A percentile compares a stretch with the other conserved stretches of the same genome.
phyloP scores from a whole-genome alignment of 1,139 yeast genomes.

The Pichia sp. region DNA sequence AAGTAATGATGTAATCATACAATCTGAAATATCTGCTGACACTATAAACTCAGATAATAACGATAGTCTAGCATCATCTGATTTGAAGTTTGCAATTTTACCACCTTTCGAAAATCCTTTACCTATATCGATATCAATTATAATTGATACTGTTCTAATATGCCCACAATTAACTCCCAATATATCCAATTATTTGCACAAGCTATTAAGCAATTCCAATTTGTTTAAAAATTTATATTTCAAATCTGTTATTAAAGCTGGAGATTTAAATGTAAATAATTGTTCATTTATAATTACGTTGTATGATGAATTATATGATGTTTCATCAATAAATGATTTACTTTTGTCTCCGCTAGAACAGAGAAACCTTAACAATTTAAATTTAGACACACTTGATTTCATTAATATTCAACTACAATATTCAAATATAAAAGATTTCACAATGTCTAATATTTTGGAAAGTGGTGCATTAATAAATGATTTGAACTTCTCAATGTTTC shows the following conservation, averaged over 20 bases:
- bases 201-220: conserved; percentile 7
- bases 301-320: conserved; percentile 8
- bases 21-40: background rate
- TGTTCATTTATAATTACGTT: background rate
- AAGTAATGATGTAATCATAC: background rate
- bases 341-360: conserved; percentile 6
- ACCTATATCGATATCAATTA: background rate
- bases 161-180: conserved; percentile 5
- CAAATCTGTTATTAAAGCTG: background rate
- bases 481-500: conserved; percentile 15
- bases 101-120: conserved; percentile 6
- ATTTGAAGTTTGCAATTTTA: background rate
- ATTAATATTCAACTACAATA: conserved; percentile 2
- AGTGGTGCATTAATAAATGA: conserved; percentile 4
- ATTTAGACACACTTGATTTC: background rate
- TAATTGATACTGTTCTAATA: conserved; percentile 1
- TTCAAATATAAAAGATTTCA: background rate
- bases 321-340: conserved; percentile 3
- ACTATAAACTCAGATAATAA: background rate
- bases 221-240: conserved; percentile 4
- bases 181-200: background rate
- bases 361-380: conserved; percentile 6
- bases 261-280: background rate
- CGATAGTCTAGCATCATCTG: too few species aligned
- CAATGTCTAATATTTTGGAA: background rate